Evolutionary conservation across 768 basidiomycete species (phyloP).

Genomic region (Pisolithus tinctorius): DNA sequence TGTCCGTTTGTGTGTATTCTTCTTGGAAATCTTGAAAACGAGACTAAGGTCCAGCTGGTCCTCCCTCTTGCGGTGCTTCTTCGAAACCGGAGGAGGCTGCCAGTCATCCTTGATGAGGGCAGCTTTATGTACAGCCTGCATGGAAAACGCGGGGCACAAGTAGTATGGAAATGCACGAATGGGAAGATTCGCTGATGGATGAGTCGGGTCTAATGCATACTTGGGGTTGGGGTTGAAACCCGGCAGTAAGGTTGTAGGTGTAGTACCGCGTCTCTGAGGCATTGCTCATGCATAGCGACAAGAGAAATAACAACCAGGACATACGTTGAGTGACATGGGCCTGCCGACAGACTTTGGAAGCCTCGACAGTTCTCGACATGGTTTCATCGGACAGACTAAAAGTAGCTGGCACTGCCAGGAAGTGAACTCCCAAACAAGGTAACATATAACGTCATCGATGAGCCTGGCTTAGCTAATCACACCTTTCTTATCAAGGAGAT

Average conservation of each 20-base stretch:
- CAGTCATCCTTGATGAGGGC: conserved; percentile 9
- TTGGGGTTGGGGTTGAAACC: conserved; percentile 6
- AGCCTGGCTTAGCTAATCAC: not conserved
- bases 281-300: not conserved
- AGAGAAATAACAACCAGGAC: not conserved
- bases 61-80: conserved; percentile 8
- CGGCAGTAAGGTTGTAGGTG: conserved; percentile 11
- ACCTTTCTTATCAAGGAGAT: too few species aligned
- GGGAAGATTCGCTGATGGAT: conserved; percentile 12
- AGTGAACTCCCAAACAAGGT: not conserved
- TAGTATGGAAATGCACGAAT: conserved; percentile 12
- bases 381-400: not conserved
- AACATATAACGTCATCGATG: not conserved
- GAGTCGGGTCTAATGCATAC: conserved; percentile 10
- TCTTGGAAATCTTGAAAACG: not conserved
- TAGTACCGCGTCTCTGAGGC: conserved; percentile 4
- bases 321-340: conserved; percentile 2
- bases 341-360: conserved; percentile 6
- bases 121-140: conserved; percentile 19
- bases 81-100: conserved; percentile 16
- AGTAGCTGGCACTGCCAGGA: too few species aligned
- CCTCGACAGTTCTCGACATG: conserved; percentile 9
- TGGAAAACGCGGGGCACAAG: conserved; percentile 13
- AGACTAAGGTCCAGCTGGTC: conserved; percentile 1
- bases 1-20: conserved; percentile 2